Evolutionary conservation across 1,284 basidiomycete species (phyloP).

Genomic region (Ceratobasidium sp.): DNA sequence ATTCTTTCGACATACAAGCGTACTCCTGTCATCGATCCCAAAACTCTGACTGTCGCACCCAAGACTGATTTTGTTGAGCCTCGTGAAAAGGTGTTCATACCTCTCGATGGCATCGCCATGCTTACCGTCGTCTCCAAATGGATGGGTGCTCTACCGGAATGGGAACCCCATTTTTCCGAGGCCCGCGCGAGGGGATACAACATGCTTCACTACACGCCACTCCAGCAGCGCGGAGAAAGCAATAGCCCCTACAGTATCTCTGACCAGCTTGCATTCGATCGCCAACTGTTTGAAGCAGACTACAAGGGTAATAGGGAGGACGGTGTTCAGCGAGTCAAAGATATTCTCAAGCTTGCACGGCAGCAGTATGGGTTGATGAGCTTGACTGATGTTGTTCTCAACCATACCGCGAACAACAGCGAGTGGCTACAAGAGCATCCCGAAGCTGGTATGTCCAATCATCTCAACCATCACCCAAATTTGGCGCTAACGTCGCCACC

Average conservation of each 20-base stretch:
- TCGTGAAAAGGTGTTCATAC: slow-evolving; percentile 63
- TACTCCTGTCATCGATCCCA: slow-evolving; percentile 69
- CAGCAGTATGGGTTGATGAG: slow-evolving; percentile 87
- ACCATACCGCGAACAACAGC: slow-evolving; percentile 93
- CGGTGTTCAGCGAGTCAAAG: slow-evolving; percentile 62
- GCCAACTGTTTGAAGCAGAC: slow-evolving; percentile 65
- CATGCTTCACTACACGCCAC: slow-evolving; percentile 93
- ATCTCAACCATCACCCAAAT: slow-evolving; percentile 16
- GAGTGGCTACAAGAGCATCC: slow-evolving; percentile 92
- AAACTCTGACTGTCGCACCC: slow-evolving; percentile 55
- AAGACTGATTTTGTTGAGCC: slow-evolving; percentile 26
- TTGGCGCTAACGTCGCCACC: neutral
- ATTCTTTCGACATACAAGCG: slow-evolving; percentile 77
- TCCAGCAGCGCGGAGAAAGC: slow-evolving; percentile 87
- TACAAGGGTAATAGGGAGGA: slow-evolving; percentile 58
- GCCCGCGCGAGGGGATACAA: slow-evolving; percentile 90
- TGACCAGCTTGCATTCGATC: slow-evolving; percentile 83
- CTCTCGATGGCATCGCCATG: slow-evolving; percentile 84
- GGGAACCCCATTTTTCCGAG: slow-evolving; percentile 81
- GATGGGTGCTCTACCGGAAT: slow-evolving; percentile 85
- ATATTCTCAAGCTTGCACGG: slow-evolving; percentile 70
- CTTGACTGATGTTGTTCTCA: slow-evolving; percentile 92
- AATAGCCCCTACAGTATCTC: slow-evolving; percentile 91
- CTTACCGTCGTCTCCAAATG: slow-evolving; percentile 93
- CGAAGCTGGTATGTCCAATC: slow-evolving; percentile 74